Evolutionary conservation across 2,329 filamentous ascomycete species (phyloP), one percentile per base, ranked within the genome.

Genomic region (Aspergillus calidoustus): DNA sequence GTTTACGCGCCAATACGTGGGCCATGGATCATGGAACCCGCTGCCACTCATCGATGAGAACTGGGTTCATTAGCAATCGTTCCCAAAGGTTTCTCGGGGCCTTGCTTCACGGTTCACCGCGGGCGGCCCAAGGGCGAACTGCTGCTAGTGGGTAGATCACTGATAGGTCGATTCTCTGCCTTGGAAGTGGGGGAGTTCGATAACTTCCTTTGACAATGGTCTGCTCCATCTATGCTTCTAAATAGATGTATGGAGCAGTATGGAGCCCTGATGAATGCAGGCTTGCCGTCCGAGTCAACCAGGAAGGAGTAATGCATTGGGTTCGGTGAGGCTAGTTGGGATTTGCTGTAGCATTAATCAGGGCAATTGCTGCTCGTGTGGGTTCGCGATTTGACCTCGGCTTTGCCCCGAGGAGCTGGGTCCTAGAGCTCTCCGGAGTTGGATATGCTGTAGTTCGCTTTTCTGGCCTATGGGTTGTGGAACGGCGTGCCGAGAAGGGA

Each of bases 91-190:
- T 41, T 15, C 34, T 15, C 6, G 34, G 34, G 34, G 13, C 34
- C 34, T 41, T 41, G 34, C 34, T 41, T 41, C 34, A 41, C 34
- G 25, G 25, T 41, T 41, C 34, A 41, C 34, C 34, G 13, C 34
- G 11, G 34, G 11, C 25, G 4, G 25, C 25, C 25, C 25, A 41
- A 15, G 34, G 34, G 9, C 34, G 34, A 41, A 41, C 34, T 41
- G 34, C 15, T 41, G 9, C 19, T 23, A 48, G 22, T 48, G 19
- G 30, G 47, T 50, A 43, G 46, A 57, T 57, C 54, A 43, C 22
- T 43, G 54, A 57, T 43, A 43, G 23, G 54, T 57, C 54, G 44
- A 25, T 43, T 57, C 34, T 23, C 30, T 50, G 15, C 23, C 15
- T 50, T 28, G 54, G 54, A 57, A 57, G 38, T 41, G 43, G 31